Evolutionary conservation across 805 yeast genomes (phyloP), one percentile per base, ranked within the genome.

Genomic region (Diddensiella caesifluorescens): DNA sequence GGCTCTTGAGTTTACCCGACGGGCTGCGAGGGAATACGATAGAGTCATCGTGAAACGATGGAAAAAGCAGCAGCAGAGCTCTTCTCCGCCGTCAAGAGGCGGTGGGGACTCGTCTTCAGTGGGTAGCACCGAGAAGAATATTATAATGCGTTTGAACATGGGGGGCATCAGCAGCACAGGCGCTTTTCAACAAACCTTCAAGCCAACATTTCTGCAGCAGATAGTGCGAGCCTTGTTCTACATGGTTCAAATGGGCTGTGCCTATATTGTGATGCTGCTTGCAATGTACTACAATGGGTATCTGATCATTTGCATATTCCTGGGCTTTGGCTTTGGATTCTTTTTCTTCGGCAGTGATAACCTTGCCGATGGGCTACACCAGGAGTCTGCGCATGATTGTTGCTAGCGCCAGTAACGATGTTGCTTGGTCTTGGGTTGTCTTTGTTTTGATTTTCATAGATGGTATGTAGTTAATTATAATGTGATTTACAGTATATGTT

Each of bases 261-360:
- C 80, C 3, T 80, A 80, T 59, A 59, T 80, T 38, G 73, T 80
- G 54, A 81, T 80, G 83, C 69, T 81, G 65, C 62, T 81, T 52
- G 80, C 79, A 65, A 80, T 81, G 87, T 79, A 80, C 65, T 80
- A 77, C 65, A 80, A 80, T 53, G 86, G 86, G 12, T 80, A 78
- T 55, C 68, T 80, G 28, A 73, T 79, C 45, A 75, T 80, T 44
- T 70, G 78, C 7, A 79, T 82, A 60, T 68, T 79, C 38, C 57
- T 79, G 26, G 85, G 84, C 5, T 81, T 80, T 1, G 60, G 77
- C 22, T 54, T 79, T 40, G 85, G 84, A 1, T 72, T 73, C 56
- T 54, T 78, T 25, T 42, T 79, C 21, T 75, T 79, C 63, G 65
- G 72, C 22, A 65, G 66, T 46, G 80, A 75, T 23, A 49, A 37